phyloP scores from a whole-genome alignment of 176 grass and related monocot genomes.

The Carex pumila region DNA sequence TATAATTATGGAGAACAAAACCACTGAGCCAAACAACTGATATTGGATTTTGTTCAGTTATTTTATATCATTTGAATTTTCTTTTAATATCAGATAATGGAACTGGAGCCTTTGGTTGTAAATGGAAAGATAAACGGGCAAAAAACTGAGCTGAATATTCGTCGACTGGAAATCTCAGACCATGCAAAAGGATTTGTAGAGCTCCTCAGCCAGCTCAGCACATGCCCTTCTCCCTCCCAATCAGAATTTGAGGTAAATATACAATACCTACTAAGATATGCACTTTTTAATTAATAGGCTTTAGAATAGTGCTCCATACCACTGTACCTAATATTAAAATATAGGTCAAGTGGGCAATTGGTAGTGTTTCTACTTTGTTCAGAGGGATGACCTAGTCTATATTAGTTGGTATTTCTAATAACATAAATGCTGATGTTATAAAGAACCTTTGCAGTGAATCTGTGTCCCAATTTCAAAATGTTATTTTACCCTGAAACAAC shows the following conservation, averaged over 20 bases:
- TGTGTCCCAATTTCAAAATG: background rate
- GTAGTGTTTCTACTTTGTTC: background rate
- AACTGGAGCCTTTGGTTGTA: background rate
- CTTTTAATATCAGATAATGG: conserved; percentile 10
- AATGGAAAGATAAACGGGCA: background rate
- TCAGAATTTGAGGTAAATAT: conserved; percentile 39
- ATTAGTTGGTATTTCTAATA: background rate
- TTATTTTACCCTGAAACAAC: background rate
- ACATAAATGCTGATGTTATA: background rate
- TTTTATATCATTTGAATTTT: background rate
- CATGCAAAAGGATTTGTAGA: conserved; percentile 48
- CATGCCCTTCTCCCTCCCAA: conserved; percentile 48
- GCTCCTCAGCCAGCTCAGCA: conserved; percentile 66
- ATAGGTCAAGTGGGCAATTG: background rate
- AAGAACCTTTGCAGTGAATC: background rate
- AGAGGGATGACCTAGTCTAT: background rate
- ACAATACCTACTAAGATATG: background rate
- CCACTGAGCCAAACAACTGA: background rate
- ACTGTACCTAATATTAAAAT: background rate
- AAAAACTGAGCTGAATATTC: conserved; percentile 24
- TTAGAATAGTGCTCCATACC: background rate
- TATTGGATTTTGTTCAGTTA: background rate
- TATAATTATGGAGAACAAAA: background rate
- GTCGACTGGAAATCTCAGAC: conserved; percentile 57
- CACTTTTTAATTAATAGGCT: background rate